phyloP scores from a whole-genome alignment of 2,329 filamentous ascomycete genomes.

The Colletotrichum tofieldiae region DNA sequence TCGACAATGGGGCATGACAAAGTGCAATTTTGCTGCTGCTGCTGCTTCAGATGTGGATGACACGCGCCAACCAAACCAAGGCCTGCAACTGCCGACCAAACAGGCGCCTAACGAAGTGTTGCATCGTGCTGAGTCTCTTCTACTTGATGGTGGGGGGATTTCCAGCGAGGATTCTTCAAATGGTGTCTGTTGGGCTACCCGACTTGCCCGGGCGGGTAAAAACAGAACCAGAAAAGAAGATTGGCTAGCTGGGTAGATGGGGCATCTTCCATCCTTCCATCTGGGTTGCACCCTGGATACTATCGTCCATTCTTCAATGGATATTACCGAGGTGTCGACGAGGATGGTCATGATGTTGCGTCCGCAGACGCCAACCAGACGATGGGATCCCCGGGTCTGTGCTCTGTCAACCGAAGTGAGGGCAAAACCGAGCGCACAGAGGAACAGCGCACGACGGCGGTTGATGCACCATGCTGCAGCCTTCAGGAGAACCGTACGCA shows the following conservation, averaged over 20 bases:
- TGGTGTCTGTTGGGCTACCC: too few relatives aligned
- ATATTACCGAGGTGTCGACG: not conserved
- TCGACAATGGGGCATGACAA: not conserved
- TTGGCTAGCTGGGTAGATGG: not conserved
- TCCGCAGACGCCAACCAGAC: not conserved
- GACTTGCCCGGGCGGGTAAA: too few relatives aligned
- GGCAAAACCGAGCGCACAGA: not conserved
- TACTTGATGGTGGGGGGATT: not conserved
- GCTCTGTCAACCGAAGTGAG: conserved; percentile 1
- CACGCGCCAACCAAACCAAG: not conserved
- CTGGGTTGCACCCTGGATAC: not conserved
- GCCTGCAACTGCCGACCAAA: not conserved
- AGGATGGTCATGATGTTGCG: not conserved
- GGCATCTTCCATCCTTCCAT: not conserved
- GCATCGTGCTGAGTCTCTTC: not conserved
- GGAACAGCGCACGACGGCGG: not conserved
- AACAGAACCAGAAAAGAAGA: not conserved
- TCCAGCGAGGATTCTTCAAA: too few relatives aligned
- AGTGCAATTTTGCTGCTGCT: not conserved
- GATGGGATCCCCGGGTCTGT: not conserved
- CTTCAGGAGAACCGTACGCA: not conserved
- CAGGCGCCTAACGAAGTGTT: not conserved
- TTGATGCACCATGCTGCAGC: not conserved
- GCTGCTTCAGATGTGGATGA: not conserved
- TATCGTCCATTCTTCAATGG: not conserved